Evolutionary conservation across 345 rosid genomes (phyloP).

Genomic region (Corchorus capsularis): DNA sequence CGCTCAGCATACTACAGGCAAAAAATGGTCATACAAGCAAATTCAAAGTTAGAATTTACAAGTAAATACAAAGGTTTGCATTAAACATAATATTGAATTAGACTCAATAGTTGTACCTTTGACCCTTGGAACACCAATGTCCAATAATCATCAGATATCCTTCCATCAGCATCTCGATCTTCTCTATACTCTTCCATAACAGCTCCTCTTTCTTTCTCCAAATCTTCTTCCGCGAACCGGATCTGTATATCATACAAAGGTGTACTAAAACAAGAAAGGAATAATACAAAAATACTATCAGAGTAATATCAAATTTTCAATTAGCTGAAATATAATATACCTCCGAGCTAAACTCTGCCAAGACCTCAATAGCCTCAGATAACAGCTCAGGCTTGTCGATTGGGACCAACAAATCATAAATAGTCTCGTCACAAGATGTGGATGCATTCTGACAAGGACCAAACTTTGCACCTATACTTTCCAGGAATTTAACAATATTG

Average conservation of each 20-base stretch:
- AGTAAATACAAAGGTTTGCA: conserved; percentile 1
- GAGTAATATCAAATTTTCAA: neutral
- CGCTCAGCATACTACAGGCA: conserved; percentile 85
- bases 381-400: conserved; percentile 73
- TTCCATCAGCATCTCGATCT: conserved; percentile 75
- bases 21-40: neutral
- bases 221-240: conserved; percentile 75
- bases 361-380: conserved; percentile 80
- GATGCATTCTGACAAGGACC: conserved; percentile 93
- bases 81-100: neutral
- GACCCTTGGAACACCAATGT: conserved; percentile 82
- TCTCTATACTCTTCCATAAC: conserved; percentile 91
- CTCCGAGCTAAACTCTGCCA: conserved; percentile 90
- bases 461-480: conserved; percentile 91
- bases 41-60: neutral
- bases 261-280: conserved; percentile 1
- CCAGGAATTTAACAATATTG: conserved; percentile 81
- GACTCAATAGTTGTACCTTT: conserved; percentile 47
- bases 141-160: conserved; percentile 93
- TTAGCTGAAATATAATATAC: conserved; percentile 45
- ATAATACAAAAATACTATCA: neutral
- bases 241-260: conserved; percentile 43
- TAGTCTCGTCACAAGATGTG: conserved; percentile 82
- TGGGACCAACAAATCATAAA: conserved; percentile 84
- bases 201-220: conserved; percentile 92